phyloP scores from a whole-genome alignment of 2,329 filamentous ascomycete species.

The Penicillium olsonii region DNA sequence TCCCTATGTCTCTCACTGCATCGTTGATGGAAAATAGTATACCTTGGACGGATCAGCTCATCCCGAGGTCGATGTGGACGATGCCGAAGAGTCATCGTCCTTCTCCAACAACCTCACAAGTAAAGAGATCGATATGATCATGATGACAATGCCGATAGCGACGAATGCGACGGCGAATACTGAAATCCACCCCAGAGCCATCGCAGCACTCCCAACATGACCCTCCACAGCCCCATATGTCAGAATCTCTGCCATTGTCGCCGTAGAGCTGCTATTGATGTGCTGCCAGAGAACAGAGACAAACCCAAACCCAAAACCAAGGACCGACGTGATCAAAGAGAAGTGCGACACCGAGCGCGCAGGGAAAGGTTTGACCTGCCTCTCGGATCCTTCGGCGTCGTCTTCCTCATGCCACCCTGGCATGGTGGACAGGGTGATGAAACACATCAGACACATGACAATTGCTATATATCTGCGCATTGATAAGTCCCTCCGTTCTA shows the following conservation, averaged over 20 bases:
- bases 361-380: conserved; percentile 13
- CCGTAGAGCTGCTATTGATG: conserved; percentile 12
- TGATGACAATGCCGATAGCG: neutral
- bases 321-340: neutral
- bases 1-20: too few species aligned
- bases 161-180: conserved; percentile 1
- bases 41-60: too few species aligned
- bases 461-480: neutral
- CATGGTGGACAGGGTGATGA: neutral
- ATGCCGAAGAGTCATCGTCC: too few species aligned
- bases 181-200: conserved; percentile 20
- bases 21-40: too few species aligned
- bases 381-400: neutral
- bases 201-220: conserved; percentile 13
- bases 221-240: conserved; percentile 12
- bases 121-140: conserved; percentile 1
- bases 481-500: too few species aligned
- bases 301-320: conserved; percentile 7
- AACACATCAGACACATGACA: neutral
- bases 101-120: too few species aligned
- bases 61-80: too few species aligned
- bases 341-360: neutral
- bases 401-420: conserved; percentile 13
- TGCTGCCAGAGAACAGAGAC: conserved; percentile 20
- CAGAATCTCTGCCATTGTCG: conserved; percentile 13